Evolutionary conservation across 78 protist species (phyloP).

Genomic region (Dictyostelium purpureum): DNA sequence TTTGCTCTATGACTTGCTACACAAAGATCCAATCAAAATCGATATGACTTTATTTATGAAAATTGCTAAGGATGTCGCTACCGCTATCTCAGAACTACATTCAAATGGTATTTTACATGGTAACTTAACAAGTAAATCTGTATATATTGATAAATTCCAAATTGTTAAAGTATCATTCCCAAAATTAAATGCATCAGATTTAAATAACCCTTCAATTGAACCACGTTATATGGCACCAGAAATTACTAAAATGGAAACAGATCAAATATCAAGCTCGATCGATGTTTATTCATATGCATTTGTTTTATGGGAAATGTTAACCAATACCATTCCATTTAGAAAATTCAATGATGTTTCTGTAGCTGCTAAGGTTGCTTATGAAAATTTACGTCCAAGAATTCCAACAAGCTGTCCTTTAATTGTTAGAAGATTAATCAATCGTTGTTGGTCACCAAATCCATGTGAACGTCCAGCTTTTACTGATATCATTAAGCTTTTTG

Average conservation of each 20-base stretch:
- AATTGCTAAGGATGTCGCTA: slow-evolving; percentile 36
- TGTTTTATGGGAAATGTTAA: slow-evolving; percentile 7
- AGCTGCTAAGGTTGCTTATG: slow-evolving; percentile 41
- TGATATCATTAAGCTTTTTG: slow-evolving; percentile 17
- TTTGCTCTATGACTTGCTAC: neutral
- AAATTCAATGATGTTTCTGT: slow-evolving; percentile 40
- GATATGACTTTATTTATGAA: slow-evolving; percentile 40
- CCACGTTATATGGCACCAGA: slow-evolving; percentile 57
- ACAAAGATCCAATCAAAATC: neutral
- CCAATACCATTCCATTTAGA: slow-evolving; percentile 32
- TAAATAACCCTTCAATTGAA: slow-evolving; percentile 26
- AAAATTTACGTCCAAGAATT: slow-evolving; percentile 32
- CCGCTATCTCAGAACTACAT: neutral
- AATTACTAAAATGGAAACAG: neutral
- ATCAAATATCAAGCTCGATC: neutral
- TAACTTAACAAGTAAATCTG: slow-evolving; percentile 1
- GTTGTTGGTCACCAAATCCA: slow-evolving; percentile 48
- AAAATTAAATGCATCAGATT: neutral
- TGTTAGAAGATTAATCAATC: slow-evolving; percentile 32
- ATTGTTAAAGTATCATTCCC: slow-evolving; percentile 22
- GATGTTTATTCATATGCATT: slow-evolving; percentile 36
- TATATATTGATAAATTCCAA: slow-evolving; percentile 11
- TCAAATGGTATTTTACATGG: slow-evolving; percentile 12
- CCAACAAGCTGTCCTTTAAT: slow-evolving; percentile 32
- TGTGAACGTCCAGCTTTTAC: slow-evolving; percentile 18